phyloP scores from a whole-genome alignment of 371 early-diverging fungal genomes.

The Fennellomyces sp. region DNA sequence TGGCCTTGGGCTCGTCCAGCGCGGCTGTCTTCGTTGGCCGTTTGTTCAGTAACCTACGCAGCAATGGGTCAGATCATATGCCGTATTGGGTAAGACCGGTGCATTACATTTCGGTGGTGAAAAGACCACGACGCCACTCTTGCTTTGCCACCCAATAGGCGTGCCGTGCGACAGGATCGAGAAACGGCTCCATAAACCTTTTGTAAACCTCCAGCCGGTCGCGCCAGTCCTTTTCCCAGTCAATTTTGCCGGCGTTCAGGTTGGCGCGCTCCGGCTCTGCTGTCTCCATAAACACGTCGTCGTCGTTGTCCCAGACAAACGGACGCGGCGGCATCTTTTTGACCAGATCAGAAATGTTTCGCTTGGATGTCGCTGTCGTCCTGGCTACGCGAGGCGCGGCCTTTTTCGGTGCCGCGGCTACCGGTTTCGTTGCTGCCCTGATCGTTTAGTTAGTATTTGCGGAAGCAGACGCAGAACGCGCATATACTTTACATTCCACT shows the following conservation, averaged over 20 bases:
- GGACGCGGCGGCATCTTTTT: slow-evolving; percentile 26
- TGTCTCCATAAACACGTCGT: slow-evolving; percentile 18
- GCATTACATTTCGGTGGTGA: slow-evolving; percentile 46
- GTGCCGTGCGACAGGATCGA: slow-evolving; percentile 23
- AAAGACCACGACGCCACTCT: slow-evolving; percentile 42
- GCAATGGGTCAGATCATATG: neutral
- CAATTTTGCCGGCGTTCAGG: slow-evolving; percentile 8
- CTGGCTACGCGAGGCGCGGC: slow-evolving; percentile 17
- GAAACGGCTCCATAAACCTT: slow-evolving; percentile 34
- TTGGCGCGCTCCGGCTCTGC: slow-evolving; percentile 37
- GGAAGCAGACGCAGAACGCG: neutral
- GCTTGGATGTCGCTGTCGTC: slow-evolving; percentile 13
- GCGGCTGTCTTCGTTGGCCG: neutral
- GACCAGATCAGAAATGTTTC: slow-evolving; percentile 24
- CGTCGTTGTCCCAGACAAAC: slow-evolving; percentile 2
- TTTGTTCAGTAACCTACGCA: slow-evolving; percentile 3
- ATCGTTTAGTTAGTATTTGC: no score
- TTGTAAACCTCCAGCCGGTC: slow-evolving; percentile 29
- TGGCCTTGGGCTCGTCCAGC: slow-evolving; percentile 1
- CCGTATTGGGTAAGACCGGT: neutral
- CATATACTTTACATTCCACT: slow-evolving; percentile 23
- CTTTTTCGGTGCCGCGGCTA: slow-evolving; percentile 19
- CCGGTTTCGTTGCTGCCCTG: slow-evolving; percentile 6
- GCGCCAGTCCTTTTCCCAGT: slow-evolving; percentile 39
- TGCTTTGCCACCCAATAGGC: slow-evolving; percentile 36